Evolutionary conservation across 129 eudicot species (phyloP).

Genomic region (Kitagawia praeruptora): DNA sequence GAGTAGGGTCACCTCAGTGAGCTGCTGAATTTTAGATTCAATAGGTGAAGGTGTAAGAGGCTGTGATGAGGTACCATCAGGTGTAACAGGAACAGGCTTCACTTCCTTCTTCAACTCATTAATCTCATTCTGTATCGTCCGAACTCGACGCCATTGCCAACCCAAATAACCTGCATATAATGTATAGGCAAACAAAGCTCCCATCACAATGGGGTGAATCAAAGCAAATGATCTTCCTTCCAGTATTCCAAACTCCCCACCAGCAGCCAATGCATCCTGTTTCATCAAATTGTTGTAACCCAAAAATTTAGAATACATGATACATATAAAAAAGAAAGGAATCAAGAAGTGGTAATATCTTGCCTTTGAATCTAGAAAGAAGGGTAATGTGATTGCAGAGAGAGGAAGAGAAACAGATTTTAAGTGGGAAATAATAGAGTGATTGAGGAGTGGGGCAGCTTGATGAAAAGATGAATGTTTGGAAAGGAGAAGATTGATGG

Average conservation of each 20-base stretch:
- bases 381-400: slow-evolving; percentile 52
- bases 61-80: slow-evolving; percentile 46
- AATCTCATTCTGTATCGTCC: slow-evolving; percentile 72
- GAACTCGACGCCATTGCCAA: slow-evolving; percentile 92
- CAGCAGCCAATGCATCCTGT: slow-evolving; percentile 90
- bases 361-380: slow-evolving; percentile 51
- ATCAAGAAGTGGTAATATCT: background rate
- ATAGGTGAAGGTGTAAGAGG: slow-evolving; percentile 50
- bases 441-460: slow-evolving; percentile 11
- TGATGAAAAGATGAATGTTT: slow-evolving; percentile 10
- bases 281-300: background rate
- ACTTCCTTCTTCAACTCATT: slow-evolving; percentile 68
- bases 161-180: slow-evolving; percentile 89
- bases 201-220: slow-evolving; percentile 75
- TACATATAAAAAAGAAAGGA: background rate
- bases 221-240: slow-evolving; percentile 81
- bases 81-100: slow-evolving; percentile 60
- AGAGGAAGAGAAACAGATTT: slow-evolving; percentile 54
- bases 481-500: background rate
- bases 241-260: slow-evolving; percentile 78
- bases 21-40: slow-evolving; percentile 69
- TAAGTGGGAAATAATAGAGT: slow-evolving; percentile 16
- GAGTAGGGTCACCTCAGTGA: slow-evolving; percentile 48
- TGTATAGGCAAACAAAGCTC: slow-evolving; percentile 61
- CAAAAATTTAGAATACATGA: too few relatives aligned